Base-by-base conservation (phyloP, 805 yeast genomes). In the Sugiyamaella qingdaonensis region DNA sequence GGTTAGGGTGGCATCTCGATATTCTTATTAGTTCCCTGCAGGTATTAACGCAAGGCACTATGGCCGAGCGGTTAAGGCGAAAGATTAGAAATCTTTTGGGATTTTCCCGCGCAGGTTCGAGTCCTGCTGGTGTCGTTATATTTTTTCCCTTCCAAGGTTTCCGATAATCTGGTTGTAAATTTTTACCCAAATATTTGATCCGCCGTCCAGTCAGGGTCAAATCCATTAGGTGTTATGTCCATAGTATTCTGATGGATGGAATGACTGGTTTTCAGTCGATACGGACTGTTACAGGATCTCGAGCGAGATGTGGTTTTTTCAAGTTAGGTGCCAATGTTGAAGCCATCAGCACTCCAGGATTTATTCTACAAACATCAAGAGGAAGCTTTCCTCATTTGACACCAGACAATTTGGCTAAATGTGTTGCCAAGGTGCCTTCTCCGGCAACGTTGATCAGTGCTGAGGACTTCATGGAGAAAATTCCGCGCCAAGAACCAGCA, bases 341-440 rank as follows among this genome's bases (percentile, higher is more conserved):
- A 11, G 14, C 48, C 13, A 53, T 68, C 14, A 31, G 52, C 13
- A 69, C 73, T 1, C 74, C 74, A 1, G 57, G 57, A 9, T 62
- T 65, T 41, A n/a, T 74, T 10, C 55, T 62, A 7, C 63, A 74
- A 4, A 67, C 77, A 13, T 63, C 65, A 4, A 63, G 77, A 39
- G 78, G 77, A 7, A 69, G 69, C 1, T 59, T 74, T 18, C 73
- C 73, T 3, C 77, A 74, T 52, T 52, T 74, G 49, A 72, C 78
- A 19, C 78, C 77, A 8, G 78, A 74, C 51, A 64, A 64, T 39
- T 60, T 66, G 18, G 53, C 42, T 10, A 52, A 55, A 18, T 52
- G 52, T 19, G 53, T 62, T 11, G 19, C 36, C 1, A 10, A 31
- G n/a, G 27, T 18, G 13, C 27, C 27, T 4, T 18, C 24, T n/a